Evolutionary conservation across 148 eudicot species (phyloP).

Genomic region (Rhododendron kiyosumense): DNA sequence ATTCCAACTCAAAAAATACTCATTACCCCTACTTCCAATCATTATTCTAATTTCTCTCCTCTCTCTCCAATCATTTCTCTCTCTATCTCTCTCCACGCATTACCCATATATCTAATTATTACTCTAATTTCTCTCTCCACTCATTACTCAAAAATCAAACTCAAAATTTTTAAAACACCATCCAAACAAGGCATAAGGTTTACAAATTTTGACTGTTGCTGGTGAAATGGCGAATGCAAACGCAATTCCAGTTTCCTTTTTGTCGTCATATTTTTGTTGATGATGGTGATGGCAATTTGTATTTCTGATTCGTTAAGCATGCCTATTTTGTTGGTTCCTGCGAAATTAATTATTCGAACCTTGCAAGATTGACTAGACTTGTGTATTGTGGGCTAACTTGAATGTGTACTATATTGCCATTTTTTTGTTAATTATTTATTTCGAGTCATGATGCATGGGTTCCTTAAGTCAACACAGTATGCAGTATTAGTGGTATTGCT

Average conservation of each 20-base stretch:
- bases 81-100: no score
- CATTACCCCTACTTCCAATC: no score
- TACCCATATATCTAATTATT: no score
- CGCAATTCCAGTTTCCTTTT: background rate
- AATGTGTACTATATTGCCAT: background rate
- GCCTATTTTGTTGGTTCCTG: no score
- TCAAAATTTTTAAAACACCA: no score
- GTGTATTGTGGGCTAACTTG: background rate
- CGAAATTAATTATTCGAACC: no score
- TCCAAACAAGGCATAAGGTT: background rate
- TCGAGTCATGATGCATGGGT: background rate
- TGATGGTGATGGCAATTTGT: background rate
- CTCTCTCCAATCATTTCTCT: no score
- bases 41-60: no score
- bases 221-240: background rate
- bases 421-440: background rate
- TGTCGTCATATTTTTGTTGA: background rate
- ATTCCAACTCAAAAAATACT: no score
- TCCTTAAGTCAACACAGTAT: constrained; percentile 76
- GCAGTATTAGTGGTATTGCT: constrained; percentile 66
- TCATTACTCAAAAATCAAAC: no score
- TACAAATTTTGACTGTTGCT: background rate
- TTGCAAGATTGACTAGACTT: background rate
- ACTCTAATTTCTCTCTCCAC: no score
- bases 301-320: background rate